A percentile compares a stretch with the other conserved stretches of the same genome.
Conservation (phyloP, 441 rosid genomes). For the Erodium trifolium region DNA sequence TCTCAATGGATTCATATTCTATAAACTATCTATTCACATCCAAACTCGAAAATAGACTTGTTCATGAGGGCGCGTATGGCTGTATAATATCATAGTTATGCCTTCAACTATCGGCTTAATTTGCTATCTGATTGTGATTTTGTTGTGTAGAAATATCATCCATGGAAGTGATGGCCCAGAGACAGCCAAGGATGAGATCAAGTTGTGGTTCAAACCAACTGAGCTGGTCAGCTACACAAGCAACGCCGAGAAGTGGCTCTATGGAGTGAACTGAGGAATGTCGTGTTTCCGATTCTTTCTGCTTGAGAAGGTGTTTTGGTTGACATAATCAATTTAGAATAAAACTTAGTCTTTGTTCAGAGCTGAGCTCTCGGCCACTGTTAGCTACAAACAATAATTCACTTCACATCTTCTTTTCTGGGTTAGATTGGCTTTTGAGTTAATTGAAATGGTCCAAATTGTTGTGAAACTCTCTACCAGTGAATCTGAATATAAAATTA, state of each 20-base stretch:
- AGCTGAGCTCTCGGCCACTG: too few relatives aligned
- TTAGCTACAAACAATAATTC: not conserved
- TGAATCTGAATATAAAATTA: not conserved
- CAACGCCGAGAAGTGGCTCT: conserved; percentile 88
- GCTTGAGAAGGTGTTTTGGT: too few relatives aligned
- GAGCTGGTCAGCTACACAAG: conserved; percentile 72
- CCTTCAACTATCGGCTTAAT: not conserved
- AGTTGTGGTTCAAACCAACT: conserved; percentile 87
- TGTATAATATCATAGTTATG: too few relatives aligned
- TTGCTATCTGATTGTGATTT: not conserved
- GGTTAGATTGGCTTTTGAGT: not conserved
- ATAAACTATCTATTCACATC: too few relatives aligned
- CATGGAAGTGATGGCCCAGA: conserved; percentile 97
- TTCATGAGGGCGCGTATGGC: too few relatives aligned
- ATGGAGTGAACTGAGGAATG: conserved; percentile 49
- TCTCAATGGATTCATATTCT: too few relatives aligned
- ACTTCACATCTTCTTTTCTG: not conserved
- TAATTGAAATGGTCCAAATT: not conserved
- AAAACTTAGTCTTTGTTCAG: conserved; percentile 18
- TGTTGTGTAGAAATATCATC: conserved; percentile 60
- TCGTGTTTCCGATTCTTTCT: not conserved
- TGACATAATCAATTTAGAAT: conserved; percentile 17
- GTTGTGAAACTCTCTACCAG: too few relatives aligned
- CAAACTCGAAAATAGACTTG: too few relatives aligned
- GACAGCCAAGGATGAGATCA: conserved; percentile 86